phyloP scores from a whole-genome alignment of 2,329 filamentous ascomycete genomes.

The Pseudofabraea citricarpa region DNA sequence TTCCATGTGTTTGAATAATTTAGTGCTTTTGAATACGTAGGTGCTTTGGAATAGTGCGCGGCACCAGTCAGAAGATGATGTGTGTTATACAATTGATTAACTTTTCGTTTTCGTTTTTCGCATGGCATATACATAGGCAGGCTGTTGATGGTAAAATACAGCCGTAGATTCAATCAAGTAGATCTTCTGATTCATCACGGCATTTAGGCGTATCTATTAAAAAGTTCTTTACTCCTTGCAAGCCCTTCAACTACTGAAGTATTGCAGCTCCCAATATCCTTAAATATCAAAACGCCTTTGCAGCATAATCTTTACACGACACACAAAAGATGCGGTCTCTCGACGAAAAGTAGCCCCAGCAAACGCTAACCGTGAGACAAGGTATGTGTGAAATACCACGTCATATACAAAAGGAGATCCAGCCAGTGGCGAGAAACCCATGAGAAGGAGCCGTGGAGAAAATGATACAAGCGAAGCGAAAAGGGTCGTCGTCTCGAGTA shows the following conservation, averaged over 20 bases:
- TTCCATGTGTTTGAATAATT: no score
- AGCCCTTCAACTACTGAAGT: slow-evolving; percentile 10
- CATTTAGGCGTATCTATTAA: slow-evolving; percentile 7
- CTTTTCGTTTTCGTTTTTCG: no score
- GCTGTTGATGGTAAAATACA: no score
- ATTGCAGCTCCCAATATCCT: slow-evolving; percentile 15
- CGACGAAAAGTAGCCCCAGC: slow-evolving; percentile 14
- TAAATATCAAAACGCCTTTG: slow-evolving; percentile 18
- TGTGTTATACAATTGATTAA: no score
- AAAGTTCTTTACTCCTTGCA: slow-evolving; percentile 7
- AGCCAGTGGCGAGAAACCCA: slow-evolving; percentile 1
- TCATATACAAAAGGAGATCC: slow-evolving; percentile 25
- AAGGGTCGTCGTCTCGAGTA: no score
- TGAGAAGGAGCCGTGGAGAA: slow-evolving; percentile 16
- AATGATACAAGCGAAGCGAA: slow-evolving; percentile 28
- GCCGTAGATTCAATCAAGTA: no score
- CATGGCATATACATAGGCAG: no score
- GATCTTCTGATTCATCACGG: slow-evolving; percentile 5
- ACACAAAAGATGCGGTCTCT: slow-evolving; percentile 19
- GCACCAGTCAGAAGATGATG: no score
- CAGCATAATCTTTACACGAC: slow-evolving; percentile 17
- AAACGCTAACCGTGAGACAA: slow-evolving; percentile 18
- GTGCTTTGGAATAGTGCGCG: no score
- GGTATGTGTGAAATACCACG: slow-evolving; percentile 8
- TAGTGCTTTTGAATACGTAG: no score